These are phyloP conservation scores for Streptanthus diversifolius DNA, from an alignment of 345 rosid genomes.

Conservation along the genomic window DNA sequence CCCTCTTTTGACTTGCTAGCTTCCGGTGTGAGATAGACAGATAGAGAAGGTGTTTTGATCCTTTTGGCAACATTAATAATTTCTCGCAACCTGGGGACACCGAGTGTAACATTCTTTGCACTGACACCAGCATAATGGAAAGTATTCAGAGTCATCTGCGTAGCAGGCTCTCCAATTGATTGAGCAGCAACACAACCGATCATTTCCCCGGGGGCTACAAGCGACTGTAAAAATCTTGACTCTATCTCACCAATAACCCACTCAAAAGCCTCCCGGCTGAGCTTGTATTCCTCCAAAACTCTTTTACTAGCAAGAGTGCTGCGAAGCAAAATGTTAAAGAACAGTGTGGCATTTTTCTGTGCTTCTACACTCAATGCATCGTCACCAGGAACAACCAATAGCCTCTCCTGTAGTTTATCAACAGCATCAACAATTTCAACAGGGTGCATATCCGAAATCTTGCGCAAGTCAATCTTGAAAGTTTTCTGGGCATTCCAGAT, in stretches of 20 bases:
- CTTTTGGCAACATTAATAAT: constrained; percentile 95
- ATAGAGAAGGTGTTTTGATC: constrained; percentile 90
- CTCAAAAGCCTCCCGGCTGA: constrained; percentile 92
- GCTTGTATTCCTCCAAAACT: constrained; percentile 93
- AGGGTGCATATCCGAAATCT: constrained; percentile 86
- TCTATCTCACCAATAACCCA: constrained; percentile 99
- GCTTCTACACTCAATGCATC: constrained; percentile 95
- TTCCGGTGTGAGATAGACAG: constrained; percentile 74
- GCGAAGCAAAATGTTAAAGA: constrained; percentile 89
- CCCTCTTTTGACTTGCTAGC: constrained; percentile 77
- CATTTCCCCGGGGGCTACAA: constrained; percentile 98
- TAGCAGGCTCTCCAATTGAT: constrained; percentile 99
- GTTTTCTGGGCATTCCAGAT: constrained; percentile 99
- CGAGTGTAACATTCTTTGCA: constrained; percentile 98
- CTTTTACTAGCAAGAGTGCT: constrained; percentile 96
- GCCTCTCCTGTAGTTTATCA: constrained; percentile 92
- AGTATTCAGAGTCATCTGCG: constrained; percentile 98
- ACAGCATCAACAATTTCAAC: constrained; percentile 96
- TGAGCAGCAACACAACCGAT: constrained; percentile 99
- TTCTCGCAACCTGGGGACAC: constrained; percentile 95
- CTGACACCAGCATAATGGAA: constrained; percentile 99
- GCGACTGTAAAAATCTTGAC: constrained; percentile 81
- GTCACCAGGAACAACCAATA: constrained; percentile 90
- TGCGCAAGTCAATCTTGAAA: constrained; percentile 70
- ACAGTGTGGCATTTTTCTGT: constrained; percentile 96